Percentiles rank a stretch among this genome's conserved stretches.
phyloP scores from a whole-genome alignment of 2,329 filamentous ascomycete genomes.

The Colletotrichum sojae region DNA sequence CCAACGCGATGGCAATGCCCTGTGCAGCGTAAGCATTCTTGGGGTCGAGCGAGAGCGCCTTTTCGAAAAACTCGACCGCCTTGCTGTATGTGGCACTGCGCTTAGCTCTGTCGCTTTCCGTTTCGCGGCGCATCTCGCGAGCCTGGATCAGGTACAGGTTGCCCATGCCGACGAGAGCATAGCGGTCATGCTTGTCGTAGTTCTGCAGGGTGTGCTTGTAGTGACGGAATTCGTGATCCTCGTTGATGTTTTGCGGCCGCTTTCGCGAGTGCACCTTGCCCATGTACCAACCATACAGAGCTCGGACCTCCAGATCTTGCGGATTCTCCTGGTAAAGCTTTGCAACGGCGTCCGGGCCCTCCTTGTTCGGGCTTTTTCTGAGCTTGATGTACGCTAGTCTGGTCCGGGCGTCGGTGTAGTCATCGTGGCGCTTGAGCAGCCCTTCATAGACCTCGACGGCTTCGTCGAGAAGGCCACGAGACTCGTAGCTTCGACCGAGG shows the following conservation, averaged over 20 bases:
- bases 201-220: slow-evolving; percentile 97
- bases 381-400: slow-evolving; percentile 92
- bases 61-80: slow-evolving; percentile 98
- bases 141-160: slow-evolving; percentile 91
- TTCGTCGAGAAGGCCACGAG: slow-evolving; percentile 83
- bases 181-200: slow-evolving; percentile 98
- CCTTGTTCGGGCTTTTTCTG: slow-evolving; percentile 83
- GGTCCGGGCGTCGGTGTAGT: slow-evolving; percentile 93
- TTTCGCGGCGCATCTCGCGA: slow-evolving; percentile 93
- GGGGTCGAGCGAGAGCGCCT: slow-evolving; percentile 93
- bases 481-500: slow-evolving; percentile 92
- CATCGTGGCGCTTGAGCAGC: slow-evolving; percentile 84
- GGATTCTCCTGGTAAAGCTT: slow-evolving; percentile 89
- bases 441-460: slow-evolving; percentile 92
- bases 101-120: slow-evolving; percentile 92
- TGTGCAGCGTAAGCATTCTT: slow-evolving; percentile 97
- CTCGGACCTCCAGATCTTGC: slow-evolving; percentile 89
- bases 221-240: slow-evolving; percentile 92
- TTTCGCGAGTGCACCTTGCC: slow-evolving; percentile 87
- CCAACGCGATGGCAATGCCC: slow-evolving; percentile 92
- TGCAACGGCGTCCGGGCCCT: slow-evolving; percentile 87
- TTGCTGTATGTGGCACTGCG: slow-evolving; percentile 88
- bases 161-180: slow-evolving; percentile 96
- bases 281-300: slow-evolving; percentile 95
- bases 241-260: slow-evolving; percentile 82